Evolutionary conservation across 2,329 filamentous ascomycete genomes (phyloP).

Genomic region (Aspergillus sp.): DNA sequence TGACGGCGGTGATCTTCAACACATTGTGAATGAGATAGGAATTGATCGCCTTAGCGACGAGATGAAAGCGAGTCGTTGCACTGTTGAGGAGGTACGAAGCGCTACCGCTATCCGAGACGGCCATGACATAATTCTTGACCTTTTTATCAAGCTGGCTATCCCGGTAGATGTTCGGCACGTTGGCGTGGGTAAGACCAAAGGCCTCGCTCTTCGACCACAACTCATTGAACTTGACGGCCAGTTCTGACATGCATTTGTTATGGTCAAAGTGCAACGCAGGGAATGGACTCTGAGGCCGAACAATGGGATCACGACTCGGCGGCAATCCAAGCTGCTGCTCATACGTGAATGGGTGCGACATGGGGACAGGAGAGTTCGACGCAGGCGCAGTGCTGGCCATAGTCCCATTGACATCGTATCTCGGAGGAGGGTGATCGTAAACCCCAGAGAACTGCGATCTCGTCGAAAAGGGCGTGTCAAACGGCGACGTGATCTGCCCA

Average conservation of each 20-base stretch:
- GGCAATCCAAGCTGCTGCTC: neutral
- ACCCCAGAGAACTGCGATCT: slow-evolving; percentile 4
- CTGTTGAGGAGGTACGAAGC: slow-evolving; percentile 18
- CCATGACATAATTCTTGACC: slow-evolving; percentile 17
- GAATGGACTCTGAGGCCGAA: neutral
- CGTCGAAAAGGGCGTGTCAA: slow-evolving; percentile 5
- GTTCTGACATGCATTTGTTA: slow-evolving; percentile 2
- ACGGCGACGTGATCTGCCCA: slow-evolving; percentile 1
- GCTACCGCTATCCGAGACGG: slow-evolving; percentile 6
- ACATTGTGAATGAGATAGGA: slow-evolving; percentile 18
- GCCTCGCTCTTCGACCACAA: slow-evolving; percentile 12
- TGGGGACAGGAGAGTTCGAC: too few species aligned
- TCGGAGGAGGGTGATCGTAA: slow-evolving; percentile 11
- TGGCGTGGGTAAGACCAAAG: slow-evolving; percentile 13
- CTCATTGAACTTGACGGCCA: slow-evolving; percentile 7
- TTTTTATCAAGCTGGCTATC: slow-evolving; percentile 11
- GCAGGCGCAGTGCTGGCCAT: too few species aligned
- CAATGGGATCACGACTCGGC: neutral
- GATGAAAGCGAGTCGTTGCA: slow-evolving; percentile 13
- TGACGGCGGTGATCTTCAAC: slow-evolving; percentile 17
- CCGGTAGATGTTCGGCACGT: slow-evolving; percentile 8
- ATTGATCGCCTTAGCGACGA: slow-evolving; percentile 25
- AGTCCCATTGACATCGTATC: too few species aligned
- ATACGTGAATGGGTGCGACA: too few species aligned
- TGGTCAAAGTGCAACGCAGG: slow-evolving; percentile 1